A percentile compares a stretch with the other conserved stretches of the same genome.
Evolutionary conservation across 129 eudicot genomes (phyloP).

Genomic region (Sambucus nigra): DNA sequence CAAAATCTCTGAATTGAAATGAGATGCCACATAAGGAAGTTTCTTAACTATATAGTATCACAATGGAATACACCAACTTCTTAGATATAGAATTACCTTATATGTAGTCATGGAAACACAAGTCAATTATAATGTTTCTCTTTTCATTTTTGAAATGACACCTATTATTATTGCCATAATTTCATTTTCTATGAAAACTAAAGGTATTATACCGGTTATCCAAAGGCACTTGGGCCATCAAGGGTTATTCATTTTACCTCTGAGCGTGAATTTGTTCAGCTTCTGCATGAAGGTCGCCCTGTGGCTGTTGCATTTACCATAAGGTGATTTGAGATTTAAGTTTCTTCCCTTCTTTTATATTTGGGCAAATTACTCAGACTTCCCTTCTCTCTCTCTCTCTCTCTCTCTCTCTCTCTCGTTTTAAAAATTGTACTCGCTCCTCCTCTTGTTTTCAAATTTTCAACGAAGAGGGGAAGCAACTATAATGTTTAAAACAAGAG

Average conservation of each 20-base stretch:
- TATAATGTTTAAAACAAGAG: too few species aligned
- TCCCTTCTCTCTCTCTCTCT: too few species aligned
- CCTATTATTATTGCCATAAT: neutral
- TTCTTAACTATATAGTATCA: neutral
- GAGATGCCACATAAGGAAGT: neutral
- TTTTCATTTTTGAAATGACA: neutral
- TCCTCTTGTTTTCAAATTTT: too few species aligned
- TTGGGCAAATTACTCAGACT: too few species aligned
- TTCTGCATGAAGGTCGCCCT: conserved; percentile 81
- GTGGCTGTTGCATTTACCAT: conserved; percentile 89
- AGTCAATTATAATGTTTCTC: neutral
- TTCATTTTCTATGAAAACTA: conserved; percentile 7
- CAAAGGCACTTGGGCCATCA: conserved; percentile 89
- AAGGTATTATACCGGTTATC: conserved; percentile 92
- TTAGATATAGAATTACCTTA: neutral
- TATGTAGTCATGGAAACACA: neutral
- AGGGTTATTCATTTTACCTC: conserved; percentile 79
- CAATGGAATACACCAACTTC: neutral
- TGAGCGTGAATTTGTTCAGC: conserved; percentile 92
- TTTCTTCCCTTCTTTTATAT: conserved; percentile 7
- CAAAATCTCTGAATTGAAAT: neutral
- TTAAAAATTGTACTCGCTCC: too few species aligned
- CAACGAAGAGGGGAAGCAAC: too few species aligned
- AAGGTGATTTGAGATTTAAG: conserved; percentile 28
- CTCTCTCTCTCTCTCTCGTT: too few species aligned